Conservation (phyloP, 75 land plant species). For the Pinus albicaulis region DNA sequence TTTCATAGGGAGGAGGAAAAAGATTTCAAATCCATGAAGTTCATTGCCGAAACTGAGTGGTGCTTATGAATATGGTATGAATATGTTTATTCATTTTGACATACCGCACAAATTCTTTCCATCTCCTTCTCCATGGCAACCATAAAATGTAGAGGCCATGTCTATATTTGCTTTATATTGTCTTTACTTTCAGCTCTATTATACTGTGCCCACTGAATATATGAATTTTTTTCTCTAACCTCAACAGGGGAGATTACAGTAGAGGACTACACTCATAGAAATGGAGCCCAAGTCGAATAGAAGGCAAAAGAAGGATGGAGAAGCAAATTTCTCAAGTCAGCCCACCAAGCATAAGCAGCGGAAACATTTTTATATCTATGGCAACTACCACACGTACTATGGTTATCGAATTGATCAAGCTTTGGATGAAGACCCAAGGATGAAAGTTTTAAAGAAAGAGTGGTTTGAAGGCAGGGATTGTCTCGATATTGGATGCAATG, state of each 20-base stretch:
- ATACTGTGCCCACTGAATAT: not conserved
- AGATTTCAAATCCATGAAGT: not conserved
- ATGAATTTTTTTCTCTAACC: not conserved
- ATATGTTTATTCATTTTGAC: not conserved
- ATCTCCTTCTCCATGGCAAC: not conserved
- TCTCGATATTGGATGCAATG: conserved; percentile 94
- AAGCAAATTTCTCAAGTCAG: not conserved
- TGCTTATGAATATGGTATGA: not conserved
- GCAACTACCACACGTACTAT: conserved; percentile 85
- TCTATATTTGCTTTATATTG: not conserved
- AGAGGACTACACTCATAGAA: not conserved
- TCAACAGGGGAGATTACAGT: conserved; percentile 2
- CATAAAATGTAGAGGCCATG: not conserved
- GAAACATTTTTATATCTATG: conserved; percentile 48
- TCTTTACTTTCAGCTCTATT: not conserved
- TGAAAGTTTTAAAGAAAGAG: conserved; percentile 57
- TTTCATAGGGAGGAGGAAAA: not conserved
- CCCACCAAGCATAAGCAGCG: conserved; percentile 12
- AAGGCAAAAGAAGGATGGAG: conserved; percentile 3
- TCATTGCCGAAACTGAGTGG: not conserved
- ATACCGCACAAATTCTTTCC: not conserved
- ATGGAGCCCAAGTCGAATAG: conserved; percentile 1
- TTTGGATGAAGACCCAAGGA: conserved; percentile 68
- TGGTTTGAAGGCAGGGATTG: conserved; percentile 91
- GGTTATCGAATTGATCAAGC: conserved; percentile 73